phyloP scores from a whole-genome alignment of 2,329 filamentous ascomycete genomes.

The Tolypocladium album region DNA sequence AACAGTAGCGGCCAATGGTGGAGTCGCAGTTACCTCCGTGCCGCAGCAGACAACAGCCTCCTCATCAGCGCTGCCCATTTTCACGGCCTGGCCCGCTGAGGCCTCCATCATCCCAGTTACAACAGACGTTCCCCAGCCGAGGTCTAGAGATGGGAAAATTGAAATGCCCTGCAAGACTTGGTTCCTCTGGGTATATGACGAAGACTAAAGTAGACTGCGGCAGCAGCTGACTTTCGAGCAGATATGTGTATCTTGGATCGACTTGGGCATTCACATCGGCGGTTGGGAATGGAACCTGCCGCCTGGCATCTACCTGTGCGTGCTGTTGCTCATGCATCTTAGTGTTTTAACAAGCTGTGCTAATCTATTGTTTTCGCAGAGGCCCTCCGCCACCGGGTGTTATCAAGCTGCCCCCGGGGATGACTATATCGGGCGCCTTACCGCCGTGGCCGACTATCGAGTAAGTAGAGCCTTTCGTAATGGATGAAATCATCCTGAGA shows the following conservation, averaged over 20 bases:
- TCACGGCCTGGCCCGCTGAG: background rate
- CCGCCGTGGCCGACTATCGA: background rate
- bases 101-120: background rate
- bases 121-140: background rate
- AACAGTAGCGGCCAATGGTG: too few species aligned
- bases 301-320: background rate
- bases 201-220: background rate
- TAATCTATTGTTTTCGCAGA: background rate
- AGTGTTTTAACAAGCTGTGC: background rate
- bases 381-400: background rate
- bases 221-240: background rate
- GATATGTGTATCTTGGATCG: background rate
- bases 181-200: background rate
- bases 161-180: background rate
- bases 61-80: background rate
- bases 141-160: background rate
- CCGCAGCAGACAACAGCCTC: background rate
- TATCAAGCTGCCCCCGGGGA: background rate
- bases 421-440: background rate
- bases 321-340: background rate
- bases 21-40: too few species aligned
- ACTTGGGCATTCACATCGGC: background rate
- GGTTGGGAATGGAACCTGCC: background rate
- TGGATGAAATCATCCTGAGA: too few species aligned
- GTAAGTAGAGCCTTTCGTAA: background rate